A percentile compares a stretch with the other conserved stretches of the same genome.
phyloP scores from a whole-genome alignment of 208 protist genomes.

The Acanthamoeba lenticulata region DNA sequence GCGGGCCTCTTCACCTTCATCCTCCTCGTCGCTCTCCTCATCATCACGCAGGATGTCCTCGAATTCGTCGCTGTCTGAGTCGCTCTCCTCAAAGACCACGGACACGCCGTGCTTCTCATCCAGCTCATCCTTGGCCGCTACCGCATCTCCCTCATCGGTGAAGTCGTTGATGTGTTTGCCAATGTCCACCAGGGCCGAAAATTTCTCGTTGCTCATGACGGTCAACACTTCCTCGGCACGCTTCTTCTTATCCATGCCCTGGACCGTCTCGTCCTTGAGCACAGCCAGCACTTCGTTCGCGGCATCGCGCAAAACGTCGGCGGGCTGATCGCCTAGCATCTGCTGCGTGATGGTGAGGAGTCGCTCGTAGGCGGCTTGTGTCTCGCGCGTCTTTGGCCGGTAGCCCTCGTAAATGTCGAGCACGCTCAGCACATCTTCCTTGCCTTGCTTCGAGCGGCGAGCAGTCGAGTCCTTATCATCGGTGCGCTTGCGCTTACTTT shows the following conservation, averaged over 20 bases:
- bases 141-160: slow-evolving; percentile 66
- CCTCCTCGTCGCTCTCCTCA: slow-evolving; percentile 52
- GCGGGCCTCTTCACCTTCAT: slow-evolving; percentile 51
- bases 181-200: slow-evolving; percentile 80
- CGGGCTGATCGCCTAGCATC: slow-evolving; percentile 88
- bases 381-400: slow-evolving; percentile 88
- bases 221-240: slow-evolving; percentile 80
- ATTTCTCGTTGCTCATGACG: slow-evolving; percentile 76
- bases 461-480: neutral
- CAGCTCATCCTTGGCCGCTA: slow-evolving; percentile 48
- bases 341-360: slow-evolving; percentile 85
- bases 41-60: slow-evolving; percentile 64
- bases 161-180: slow-evolving; percentile 87
- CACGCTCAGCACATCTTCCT: slow-evolving; percentile 49
- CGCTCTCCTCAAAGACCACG: slow-evolving; percentile 90
- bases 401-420: slow-evolving; percentile 73
- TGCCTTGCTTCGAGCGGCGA: neutral
- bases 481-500: slow-evolving; percentile 16
- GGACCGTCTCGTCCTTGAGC: slow-evolving; percentile 86
- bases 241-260: slow-evolving; percentile 78
- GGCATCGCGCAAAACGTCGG: slow-evolving; percentile 88
- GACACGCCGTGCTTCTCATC: slow-evolving; percentile 87
- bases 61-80: slow-evolving; percentile 81
- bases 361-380: slow-evolving; percentile 84
- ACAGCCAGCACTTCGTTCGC: slow-evolving; percentile 89